phyloP scores from a whole-genome alignment of 2,329 filamentous ascomycete genomes.

The Corynespora cassiicola region DNA sequence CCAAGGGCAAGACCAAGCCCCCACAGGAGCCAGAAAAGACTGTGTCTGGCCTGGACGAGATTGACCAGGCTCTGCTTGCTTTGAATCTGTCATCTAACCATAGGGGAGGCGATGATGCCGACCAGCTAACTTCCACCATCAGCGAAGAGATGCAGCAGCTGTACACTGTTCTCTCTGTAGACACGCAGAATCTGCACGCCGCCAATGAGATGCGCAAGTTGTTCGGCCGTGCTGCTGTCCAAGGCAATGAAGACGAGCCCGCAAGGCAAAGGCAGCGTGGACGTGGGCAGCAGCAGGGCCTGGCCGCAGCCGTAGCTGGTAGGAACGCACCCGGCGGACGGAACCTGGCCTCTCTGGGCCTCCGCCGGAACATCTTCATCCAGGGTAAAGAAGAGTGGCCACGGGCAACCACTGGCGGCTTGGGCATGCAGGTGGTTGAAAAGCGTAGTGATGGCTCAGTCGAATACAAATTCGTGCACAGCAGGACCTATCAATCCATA shows the following conservation, averaged over 20 bases:
- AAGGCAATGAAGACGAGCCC: conserved; percentile 61
- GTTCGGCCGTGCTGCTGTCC: conserved; percentile 70
- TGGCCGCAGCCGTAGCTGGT: conserved; percentile 63
- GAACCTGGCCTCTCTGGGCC: conserved; percentile 72
- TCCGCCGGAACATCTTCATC: conserved; percentile 82
- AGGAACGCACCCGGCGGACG: conserved; percentile 62
- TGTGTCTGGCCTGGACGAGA: conserved; percentile 62
- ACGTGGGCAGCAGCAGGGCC: conserved; percentile 65
- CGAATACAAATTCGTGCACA: conserved; percentile 82
- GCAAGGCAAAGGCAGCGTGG: conserved; percentile 58
- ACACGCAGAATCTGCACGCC: conserved; percentile 79
- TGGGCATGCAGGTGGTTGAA: conserved; percentile 77
- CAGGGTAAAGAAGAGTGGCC: conserved; percentile 91
- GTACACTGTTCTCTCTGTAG: conserved; percentile 64
- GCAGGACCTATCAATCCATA: conserved; percentile 72
- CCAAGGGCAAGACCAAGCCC: conserved; percentile 58
- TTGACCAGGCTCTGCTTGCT: conserved; percentile 68
- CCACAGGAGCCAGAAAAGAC: conserved; percentile 24
- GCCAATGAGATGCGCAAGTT: conserved; percentile 88
- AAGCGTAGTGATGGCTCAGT: conserved; percentile 64
- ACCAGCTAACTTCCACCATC: conserved; percentile 21
- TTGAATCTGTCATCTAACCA: conserved; percentile 51
- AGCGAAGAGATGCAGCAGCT: conserved; percentile 56
- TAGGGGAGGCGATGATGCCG: conserved; percentile 21
- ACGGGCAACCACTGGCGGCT: conserved; percentile 75